Base-by-base conservation (phyloP, 257 asterid genomes). In the Petrea volubilis region DNA sequence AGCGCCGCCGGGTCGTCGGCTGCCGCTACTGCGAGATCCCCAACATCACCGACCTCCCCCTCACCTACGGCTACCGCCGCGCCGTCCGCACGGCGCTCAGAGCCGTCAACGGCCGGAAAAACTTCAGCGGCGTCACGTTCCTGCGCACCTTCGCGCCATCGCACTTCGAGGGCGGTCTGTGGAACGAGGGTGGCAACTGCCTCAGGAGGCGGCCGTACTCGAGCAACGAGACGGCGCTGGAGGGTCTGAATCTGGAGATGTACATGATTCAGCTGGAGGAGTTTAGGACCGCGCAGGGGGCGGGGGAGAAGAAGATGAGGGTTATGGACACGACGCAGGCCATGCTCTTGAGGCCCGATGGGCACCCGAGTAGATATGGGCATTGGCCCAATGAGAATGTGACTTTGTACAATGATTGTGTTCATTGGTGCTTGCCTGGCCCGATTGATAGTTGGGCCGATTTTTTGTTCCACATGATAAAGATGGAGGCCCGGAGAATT, bases 381-480 rank as follows among this genome's bases (percentile, higher is more conserved):
- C 96, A 88, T 46, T 76, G 87, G 92, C 81, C 86, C 77, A 43
- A 74, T 43, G 76, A 82, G 85, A 86, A 79, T 27, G 87, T 84
- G 56, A 76, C 84, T 1, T 1, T 82, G 53, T 69, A 70, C 3
- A 83, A 79, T 55, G 87, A 83, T 7, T 83, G 87, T 14, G 80
- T 83, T 60, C 87, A 83, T 66, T 83, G 87, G 87, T 83, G 87
- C 15, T 71, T 83, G 66, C 89, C 90, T 0, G 95, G 95, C 31
- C 92, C 92, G n/a, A 84, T 88, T 66, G 95, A 88, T 83, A 15
- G 79, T 25, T 88, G 92, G 95, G 90, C 88, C 46, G 88, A 83
- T 61, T 70, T 83, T 69, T 47, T 88, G 81, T 74, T 71, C 36
- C 88, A 88, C 60, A 74, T 80, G 83, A 38, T 85, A 17, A 88